Conservation (phyloP, 768 basidiomycete species). For the Lentinula lateritia region DNA sequence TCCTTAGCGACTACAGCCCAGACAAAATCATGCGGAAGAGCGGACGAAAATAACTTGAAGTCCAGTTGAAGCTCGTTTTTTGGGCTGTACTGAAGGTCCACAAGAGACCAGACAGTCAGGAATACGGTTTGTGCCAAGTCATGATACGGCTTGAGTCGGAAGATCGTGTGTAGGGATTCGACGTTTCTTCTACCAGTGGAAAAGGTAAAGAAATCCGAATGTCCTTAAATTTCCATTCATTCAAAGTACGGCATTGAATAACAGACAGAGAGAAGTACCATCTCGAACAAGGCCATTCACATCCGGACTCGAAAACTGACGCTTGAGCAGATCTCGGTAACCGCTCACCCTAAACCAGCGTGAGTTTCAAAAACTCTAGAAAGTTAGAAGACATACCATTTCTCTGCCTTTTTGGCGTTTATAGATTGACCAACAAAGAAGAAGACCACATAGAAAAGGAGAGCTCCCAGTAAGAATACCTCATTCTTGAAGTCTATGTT, state of each 20-base stretch:
- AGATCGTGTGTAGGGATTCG: constrained; percentile 71
- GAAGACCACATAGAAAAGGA: constrained; percentile 52
- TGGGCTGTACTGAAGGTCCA: constrained; percentile 73
- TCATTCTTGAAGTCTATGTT: constrained; percentile 61
- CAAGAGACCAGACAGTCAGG: constrained; percentile 55
- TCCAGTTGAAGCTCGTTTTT: constrained; percentile 72
- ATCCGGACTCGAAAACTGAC: constrained; percentile 74
- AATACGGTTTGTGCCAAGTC: constrained; percentile 66
- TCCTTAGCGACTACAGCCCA: constrained; percentile 83
- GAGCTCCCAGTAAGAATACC: constrained; percentile 41
- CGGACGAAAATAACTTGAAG: constrained; percentile 59
- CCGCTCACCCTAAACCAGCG: constrained; percentile 47
- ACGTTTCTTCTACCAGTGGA: constrained; percentile 82
- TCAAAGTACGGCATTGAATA: background rate
- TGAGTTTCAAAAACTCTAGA: constrained; percentile 9
- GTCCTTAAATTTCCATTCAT: constrained; percentile 44
- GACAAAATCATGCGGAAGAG: constrained; percentile 60
- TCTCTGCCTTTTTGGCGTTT: constrained; percentile 57
- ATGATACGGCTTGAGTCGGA: constrained; percentile 78
- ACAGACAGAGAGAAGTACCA: background rate
- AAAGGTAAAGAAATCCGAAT: constrained; percentile 78
- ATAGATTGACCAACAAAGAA: constrained; percentile 54
- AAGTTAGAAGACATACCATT: constrained; percentile 47
- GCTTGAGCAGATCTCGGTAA: constrained; percentile 50
- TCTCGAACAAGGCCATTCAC: constrained; percentile 39